Percentiles rank a stretch among this genome's conserved stretches.
Evolutionary conservation across 2,329 filamentous ascomycete genomes (phyloP).

Genomic region (Colletotrichum chlorophyti): DNA sequence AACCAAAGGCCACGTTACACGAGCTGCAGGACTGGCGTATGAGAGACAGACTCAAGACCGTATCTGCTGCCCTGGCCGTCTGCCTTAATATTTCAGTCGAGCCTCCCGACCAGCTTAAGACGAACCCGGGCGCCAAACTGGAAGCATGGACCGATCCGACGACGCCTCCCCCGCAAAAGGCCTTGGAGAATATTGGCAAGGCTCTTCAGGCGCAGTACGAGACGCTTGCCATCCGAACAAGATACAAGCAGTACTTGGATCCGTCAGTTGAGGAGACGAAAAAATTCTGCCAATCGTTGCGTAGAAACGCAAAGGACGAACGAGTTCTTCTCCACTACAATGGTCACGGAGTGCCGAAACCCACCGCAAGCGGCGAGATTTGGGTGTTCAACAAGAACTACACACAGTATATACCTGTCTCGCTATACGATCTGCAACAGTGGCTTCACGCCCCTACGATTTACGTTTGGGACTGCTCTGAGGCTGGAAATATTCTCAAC

Average conservation of each 20-base stretch:
- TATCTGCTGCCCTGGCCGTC: conserved; percentile 91
- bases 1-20: conserved; percentile 73
- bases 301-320: conserved; percentile 94
- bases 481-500: conserved; percentile 91
- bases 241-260: conserved; percentile 96
- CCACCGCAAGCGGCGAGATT: conserved; percentile 93
- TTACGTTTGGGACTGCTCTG: conserved; percentile 97
- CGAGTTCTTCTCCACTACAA: conserved; percentile 98
- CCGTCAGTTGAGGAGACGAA: conserved; percentile 97
- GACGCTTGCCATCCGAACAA: conserved; percentile 90
- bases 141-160: conserved; percentile 98
- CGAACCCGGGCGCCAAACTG: conserved; percentile 88
- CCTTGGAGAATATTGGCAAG: conserved; percentile 94
- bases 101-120: conserved; percentile 95
- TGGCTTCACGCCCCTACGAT: conserved; percentile 96
- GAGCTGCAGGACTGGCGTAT: conserved; percentile 94
- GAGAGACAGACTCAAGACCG: conserved; percentile 94
- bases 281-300: conserved; percentile 90
- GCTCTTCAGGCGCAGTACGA: conserved; percentile 96
- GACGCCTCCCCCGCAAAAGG: conserved; percentile 78
- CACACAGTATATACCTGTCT: conserved; percentile 97
- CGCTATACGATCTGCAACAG: conserved; percentile 90
- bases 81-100: conserved; percentile 98
- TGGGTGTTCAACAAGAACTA: conserved; percentile 99
- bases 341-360: conserved; percentile 94